Base-by-base conservation (phyloP, 1,284 basidiomycete genomes). In the Rhodotorula sp. region DNA sequence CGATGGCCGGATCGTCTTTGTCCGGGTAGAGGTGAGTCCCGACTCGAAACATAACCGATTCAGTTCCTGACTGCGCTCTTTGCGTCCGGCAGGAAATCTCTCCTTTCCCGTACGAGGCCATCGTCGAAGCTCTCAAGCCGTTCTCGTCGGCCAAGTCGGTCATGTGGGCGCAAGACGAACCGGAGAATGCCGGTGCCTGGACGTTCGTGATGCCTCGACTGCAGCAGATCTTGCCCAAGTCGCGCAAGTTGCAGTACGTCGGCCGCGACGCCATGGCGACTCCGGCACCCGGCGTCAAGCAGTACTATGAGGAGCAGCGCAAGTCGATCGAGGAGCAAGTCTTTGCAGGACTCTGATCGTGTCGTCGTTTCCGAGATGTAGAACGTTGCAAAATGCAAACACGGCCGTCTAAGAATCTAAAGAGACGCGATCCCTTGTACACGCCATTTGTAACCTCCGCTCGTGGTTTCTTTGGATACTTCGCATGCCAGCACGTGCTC, bases 181-280 rank as follows among this genome's bases (percentile, higher is more conserved):
- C 92, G 6, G 86, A 83, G 77, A 95, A 95, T 79, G 92, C 94
- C 80, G 92, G 92, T 2, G 86, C 89, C 2, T 93, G 86, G 84
- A 80, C 83, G 14, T 89, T 90, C 81, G 88, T 92, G 57, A 81
- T 80, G 58, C 83, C 84, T 6, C 83, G 91, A 71, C 80, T 91
- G 61, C 82, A 83, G 31, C 79, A 75, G 26, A 84, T 91, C 45
- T 79, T 91, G 77, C 64, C 78, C 23, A 75, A 72, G 26, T 66
- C 67, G 14, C 80, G 78, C 61, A 73, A 79, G 71, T 54, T 89
- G 14, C 74, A 70, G 72, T 93, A 89, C 80, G 81, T 84, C 18
- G 91, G 92, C 3, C 83, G 92, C 77, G 85, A 83, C 75, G 87
- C 88, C 79, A 88, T 87, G 77, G 86, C 89, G 10, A 83, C 93